Evolutionary conservation across 768 basidiomycete genomes (phyloP).

Genomic region (Boletus vinaceobasis): DNA sequence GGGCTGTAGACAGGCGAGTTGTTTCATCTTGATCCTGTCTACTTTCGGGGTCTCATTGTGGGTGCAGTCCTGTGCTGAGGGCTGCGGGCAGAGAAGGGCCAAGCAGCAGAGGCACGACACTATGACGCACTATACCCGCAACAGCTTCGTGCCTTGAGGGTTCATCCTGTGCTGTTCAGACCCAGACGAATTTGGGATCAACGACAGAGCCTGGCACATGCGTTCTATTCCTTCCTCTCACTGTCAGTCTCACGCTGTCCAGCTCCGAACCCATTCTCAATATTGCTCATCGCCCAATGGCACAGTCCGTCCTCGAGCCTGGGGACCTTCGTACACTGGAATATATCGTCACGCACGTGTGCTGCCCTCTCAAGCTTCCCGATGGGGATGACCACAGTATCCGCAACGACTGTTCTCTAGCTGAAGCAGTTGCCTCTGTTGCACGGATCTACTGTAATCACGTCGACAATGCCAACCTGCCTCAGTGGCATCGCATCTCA

Average conservation of each 20-base stretch:
- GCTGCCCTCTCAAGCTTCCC: slow-evolving; percentile 41
- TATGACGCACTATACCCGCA: background rate
- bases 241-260: background rate
- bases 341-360: slow-evolving; percentile 42
- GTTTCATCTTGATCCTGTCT: background rate
- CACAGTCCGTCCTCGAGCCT: background rate
- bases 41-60: background rate
- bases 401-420: slow-evolving; percentile 27
- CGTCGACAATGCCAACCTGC: slow-evolving; percentile 2
- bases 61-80: background rate
- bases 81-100: no score
- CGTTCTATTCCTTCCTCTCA: background rate
- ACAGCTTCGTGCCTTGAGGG: background rate
- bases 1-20: background rate
- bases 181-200: slow-evolving; percentile 1
- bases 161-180: slow-evolving; percentile 12
- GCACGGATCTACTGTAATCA: slow-evolving; percentile 17
- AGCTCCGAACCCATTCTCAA: background rate
- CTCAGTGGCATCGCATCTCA: slow-evolving; percentile 30
- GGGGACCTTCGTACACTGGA: background rate
- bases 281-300: slow-evolving; percentile 2
- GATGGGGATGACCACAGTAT: slow-evolving; percentile 32
- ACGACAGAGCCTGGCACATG: no score
- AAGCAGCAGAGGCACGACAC: background rate
- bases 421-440: slow-evolving; percentile 14